Evolutionary conservation across 331 rosid genomes (phyloP).

Genomic region (Rosa hybrid): DNA sequence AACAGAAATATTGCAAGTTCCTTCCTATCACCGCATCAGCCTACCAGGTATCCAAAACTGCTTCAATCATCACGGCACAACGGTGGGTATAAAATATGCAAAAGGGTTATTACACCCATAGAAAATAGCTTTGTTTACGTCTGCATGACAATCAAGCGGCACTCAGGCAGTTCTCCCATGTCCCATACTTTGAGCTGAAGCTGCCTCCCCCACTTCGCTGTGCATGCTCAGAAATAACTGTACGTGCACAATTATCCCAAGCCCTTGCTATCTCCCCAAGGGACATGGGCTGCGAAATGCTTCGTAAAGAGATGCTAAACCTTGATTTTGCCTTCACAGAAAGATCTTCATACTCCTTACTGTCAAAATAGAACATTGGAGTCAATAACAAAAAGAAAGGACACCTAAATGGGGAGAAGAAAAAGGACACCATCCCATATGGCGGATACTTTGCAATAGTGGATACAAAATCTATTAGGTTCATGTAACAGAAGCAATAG

Average conservation of each 20-base stretch:
- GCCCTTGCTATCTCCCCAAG: constrained; percentile 83
- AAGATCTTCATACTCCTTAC: constrained; percentile 89
- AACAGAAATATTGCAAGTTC: background rate
- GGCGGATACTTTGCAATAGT: background rate
- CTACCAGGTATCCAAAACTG: background rate
- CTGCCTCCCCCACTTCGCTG: constrained; percentile 95
- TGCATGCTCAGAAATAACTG: constrained; percentile 79
- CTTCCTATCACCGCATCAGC: background rate
- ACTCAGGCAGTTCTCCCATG: constrained; percentile 85
- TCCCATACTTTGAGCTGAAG: constrained; percentile 87
- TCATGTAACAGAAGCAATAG: background rate
- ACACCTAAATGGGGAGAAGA: background rate
- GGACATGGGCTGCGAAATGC: constrained; percentile 90
- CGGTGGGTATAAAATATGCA: background rate
- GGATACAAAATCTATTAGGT: background rate
- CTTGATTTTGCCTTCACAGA: constrained; percentile 79
- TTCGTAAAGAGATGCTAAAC: constrained; percentile 79
- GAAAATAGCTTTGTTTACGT: constrained; percentile 2
- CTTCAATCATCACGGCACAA: background rate
- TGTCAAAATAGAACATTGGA: constrained; percentile 34
- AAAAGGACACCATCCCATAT: background rate
- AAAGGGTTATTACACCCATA: background rate
- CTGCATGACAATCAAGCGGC: constrained; percentile 40
- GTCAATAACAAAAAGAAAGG: background rate
- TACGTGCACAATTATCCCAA: constrained; percentile 91